Evolutionary conservation across 177 flowering plant species (phyloP), one percentile per base, ranked within the genome.

Genomic region (Tripterygium wilfordii): DNA sequence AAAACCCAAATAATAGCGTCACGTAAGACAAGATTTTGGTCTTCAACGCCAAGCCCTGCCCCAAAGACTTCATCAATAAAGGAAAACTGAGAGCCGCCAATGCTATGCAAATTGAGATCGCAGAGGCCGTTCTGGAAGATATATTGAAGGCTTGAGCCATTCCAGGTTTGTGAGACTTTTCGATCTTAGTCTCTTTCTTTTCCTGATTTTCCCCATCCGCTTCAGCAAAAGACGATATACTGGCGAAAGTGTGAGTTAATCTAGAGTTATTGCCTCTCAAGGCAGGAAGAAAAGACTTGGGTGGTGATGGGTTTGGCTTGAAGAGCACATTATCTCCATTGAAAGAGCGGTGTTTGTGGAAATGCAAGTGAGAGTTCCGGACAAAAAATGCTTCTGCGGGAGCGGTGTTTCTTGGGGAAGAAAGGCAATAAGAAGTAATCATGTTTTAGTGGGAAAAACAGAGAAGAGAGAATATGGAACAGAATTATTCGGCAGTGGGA

Each of bases 81-180:
- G 97, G 99, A 20, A 82, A 48, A 29, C 44, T 49, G 7, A 94
- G 80, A 37, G 90, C 96, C 1, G 92, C 91, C 26, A 83, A 18
- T 5, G 82, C 96, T 37, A 86, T 84, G 70, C 80, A 74, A 26
- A 82, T 59, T 1, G 88, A 65, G n/a, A 94, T 72, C 2, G 83
- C 95, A 13, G 82, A 62, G 23, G 96, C 99, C 4, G 91, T 94
- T 13, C 67, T 53, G 0, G 99, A 71, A 0, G 96, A 82, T 41
- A 94, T 79, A 45, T 78, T 20, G 53, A 94, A 85, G 21, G 99
- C 99, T 66, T 74, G 44, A 1, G 97, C 96, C 97, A 94, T 86
- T 45, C 79, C 96, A 0, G 77, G 71, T 21, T 44, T 47, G 12
- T 47, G 45, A n/a, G 30, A 26, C 8, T 60, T 53, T 9, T 53